Base-by-base conservation (phyloP, 305 asterid species). In the Fraxinus floribunda region DNA sequence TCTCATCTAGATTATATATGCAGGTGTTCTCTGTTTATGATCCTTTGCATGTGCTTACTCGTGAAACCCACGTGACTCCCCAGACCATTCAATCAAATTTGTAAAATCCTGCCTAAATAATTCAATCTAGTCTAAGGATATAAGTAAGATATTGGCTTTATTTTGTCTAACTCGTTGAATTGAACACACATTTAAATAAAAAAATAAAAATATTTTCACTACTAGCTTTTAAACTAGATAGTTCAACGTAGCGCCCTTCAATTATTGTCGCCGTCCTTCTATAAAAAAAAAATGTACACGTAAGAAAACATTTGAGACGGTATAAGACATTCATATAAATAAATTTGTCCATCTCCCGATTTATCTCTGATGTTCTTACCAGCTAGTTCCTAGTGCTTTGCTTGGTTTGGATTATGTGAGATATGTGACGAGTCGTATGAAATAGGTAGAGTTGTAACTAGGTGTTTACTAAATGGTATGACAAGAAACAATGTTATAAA, bases 11-110 rank as follows among this genome's bases (percentile, higher is more conserved):
- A 71, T 30, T 24, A 30, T 78, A 38, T 29, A 11, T 66, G 88
- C 90, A 85, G 88, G 86, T 81, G 83, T 83, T 87, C 83, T 83
- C 84, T 83, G 87, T 85, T 71, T 71, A 30, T 30, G 76, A 32
- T 85, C 82, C 71, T 77, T 32, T 49, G 78, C 91, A 86, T 88
- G 89, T 84, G 88, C 83, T 78, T 79, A 36, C 71, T 88, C 89
- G 88, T 88, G 89, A 84, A 84, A 78, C 88, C 86, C 91, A 88
- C 88, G 79, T 84, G 91, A 86, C 81, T 29, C 77, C 86, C 9
- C 85, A 82, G 83, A 76, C 85, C 83, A 18, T 52, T 71, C 41
- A 81, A 26, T 57, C 87, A 77, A 60, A 75, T 34, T 73, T 78
- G 81, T 84, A 88, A 30, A 70, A 75, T 80, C 85, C 38, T 24